A percentile compares a stretch with the other conserved stretches of the same genome.
Evolutionary conservation across 1,284 basidiomycete genomes (phyloP).

Genomic region (Pterulicium gracile): DNA sequence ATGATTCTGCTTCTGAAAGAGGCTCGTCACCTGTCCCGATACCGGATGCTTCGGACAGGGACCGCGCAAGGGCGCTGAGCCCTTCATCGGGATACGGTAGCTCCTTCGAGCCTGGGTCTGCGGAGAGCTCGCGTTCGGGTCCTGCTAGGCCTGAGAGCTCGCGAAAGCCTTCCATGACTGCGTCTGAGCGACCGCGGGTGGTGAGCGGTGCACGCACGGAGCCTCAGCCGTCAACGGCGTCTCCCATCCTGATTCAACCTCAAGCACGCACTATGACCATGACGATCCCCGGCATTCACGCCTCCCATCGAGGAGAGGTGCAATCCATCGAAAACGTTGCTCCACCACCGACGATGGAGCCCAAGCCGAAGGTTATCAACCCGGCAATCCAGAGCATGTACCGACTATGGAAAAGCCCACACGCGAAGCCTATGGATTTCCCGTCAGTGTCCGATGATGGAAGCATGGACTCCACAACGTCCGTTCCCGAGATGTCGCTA

Average conservation of each 20-base stretch:
- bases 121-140: background rate
- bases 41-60: slow-evolving; percentile 13
- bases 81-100: background rate
- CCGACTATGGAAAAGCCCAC: slow-evolving; percentile 40
- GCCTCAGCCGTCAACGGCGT: slow-evolving; percentile 17
- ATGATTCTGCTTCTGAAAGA: slow-evolving; percentile 9
- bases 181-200: background rate
- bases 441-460: too few relatives aligned
- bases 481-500: too few relatives aligned
- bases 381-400: slow-evolving; percentile 55
- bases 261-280: slow-evolving; percentile 69
- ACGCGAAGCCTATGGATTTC: too few relatives aligned
- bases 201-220: slow-evolving; percentile 1
- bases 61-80: slow-evolving; percentile 6
- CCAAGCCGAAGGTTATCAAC: slow-evolving; percentile 23
- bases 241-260: slow-evolving; percentile 60
- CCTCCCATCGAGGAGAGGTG: slow-evolving; percentile 64
- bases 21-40: slow-evolving; percentile 15
- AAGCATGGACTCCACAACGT: too few relatives aligned
- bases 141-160: background rate
- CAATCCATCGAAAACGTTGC: slow-evolving; percentile 70
- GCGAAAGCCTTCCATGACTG: background rate
- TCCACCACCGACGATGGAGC: slow-evolving; percentile 26
- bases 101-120: slow-evolving; percentile 1
- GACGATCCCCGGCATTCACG: slow-evolving; percentile 75